These are phyloP conservation scores for Kewa caespitosa DNA, from an alignment of 179 eudicot genomes.

Conservation along the genomic window DNA sequence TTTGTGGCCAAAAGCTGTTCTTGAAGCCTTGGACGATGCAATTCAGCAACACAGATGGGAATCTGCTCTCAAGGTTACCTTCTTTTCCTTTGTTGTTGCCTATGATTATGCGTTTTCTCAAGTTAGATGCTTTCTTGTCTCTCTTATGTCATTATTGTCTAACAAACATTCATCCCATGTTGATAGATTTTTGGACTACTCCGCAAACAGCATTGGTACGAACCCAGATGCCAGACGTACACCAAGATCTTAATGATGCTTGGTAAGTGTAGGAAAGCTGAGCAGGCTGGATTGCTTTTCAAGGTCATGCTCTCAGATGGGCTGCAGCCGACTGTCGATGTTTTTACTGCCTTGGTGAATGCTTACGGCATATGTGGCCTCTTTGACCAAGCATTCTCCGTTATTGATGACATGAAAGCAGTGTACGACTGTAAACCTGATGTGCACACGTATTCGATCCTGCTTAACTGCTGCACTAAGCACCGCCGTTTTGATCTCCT, in stretches of 20 bases:
- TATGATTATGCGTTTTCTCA: background rate
- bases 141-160: background rate
- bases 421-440: constrained; percentile 73
- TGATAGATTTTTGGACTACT: constrained; percentile 76
- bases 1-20: constrained; percentile 78
- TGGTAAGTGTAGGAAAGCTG: constrained; percentile 77
- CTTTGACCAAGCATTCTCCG: constrained; percentile 62
- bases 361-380: constrained; percentile 69
- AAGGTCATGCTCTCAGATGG: constrained; percentile 72
- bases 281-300: constrained; percentile 69
- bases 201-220: constrained; percentile 90
- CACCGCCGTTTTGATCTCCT: constrained; percentile 56
- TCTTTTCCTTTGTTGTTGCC: background rate
- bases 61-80: constrained; percentile 76
- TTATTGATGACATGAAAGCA: constrained; percentile 64
- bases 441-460: constrained; percentile 69
- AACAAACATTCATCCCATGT: background rate
- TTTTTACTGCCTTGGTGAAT: constrained; percentile 69
- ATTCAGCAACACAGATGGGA: constrained; percentile 56
- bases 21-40: constrained; percentile 75
- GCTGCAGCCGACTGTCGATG: constrained; percentile 69
- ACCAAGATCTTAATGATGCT: constrained; percentile 79
- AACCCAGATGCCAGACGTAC: constrained; percentile 72
- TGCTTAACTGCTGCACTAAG: constrained; percentile 65
- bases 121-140: background rate